Base-by-base conservation (phyloP, 352 stramenopile species). In the Pythium vanterpoolii region DNA sequence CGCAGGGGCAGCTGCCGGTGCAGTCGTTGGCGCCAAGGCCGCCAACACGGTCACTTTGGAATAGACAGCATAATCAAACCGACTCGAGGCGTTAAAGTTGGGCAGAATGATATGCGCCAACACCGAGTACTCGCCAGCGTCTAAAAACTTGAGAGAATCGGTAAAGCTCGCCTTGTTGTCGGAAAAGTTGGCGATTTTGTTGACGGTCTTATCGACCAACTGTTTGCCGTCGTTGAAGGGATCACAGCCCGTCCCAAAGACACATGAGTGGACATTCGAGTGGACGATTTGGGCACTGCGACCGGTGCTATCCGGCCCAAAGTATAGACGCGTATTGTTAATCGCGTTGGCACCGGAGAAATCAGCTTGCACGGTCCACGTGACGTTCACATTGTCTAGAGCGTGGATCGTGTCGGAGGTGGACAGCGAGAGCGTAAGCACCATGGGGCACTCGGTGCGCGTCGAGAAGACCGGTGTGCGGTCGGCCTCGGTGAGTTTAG, bases 231-330 rank as follows among this genome's bases (percentile, higher is more conserved):
- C 60, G 44, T 56, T 59, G 50, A 72, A 72, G 36, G 65, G 54
- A 46, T 72, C 65, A 54, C 65, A 72, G 21, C 60, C 65, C 21
- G 65, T 72, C 33, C 65, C 65, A 38, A 57, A 68, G 26, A 69
- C 56, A 23, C 65, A 72, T 42, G 60, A 66, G 50, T 72, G 65
- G 19, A 72, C 44, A 28, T 72, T 72, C 34, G 65, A 68, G 53
- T 72, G 60, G 8, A 72, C 60, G 50, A 72, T 72, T 40, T 72
- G 65, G n/a, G 52, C 64, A 1, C n/a, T 13, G 23, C 39, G 34
- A 42, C 59, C 59, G n/a, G 5, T 68, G 31, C 24, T 64, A 34
- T 63, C 64, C 8, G 45, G 36, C 4, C 58, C 64, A 27, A 56
- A 64, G 53, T 56, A 72, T 18, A 72, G 44, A 24, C 53, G 36